These are phyloP conservation scores for Citrus inodora DNA, from an alignment of 345 rosid genomes.

Conservation along the genomic window DNA sequence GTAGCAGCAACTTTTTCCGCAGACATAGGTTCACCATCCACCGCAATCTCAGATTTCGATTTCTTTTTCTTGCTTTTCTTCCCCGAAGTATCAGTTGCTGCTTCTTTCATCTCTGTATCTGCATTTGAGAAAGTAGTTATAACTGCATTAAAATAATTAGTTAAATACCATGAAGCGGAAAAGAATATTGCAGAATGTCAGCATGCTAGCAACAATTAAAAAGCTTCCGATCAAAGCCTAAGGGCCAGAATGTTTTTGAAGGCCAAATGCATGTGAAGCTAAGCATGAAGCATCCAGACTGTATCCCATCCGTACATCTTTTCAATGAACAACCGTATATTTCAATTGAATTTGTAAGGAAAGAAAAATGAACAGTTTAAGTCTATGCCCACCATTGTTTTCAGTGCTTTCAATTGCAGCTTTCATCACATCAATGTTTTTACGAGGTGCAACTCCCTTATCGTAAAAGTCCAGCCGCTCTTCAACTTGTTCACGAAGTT, in stretches of 20 bases:
- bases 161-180: not conserved
- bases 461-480: conserved; percentile 88
- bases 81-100: conserved; percentile 31
- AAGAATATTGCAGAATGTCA: not conserved
- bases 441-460: conserved; percentile 94
- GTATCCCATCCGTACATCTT: not conserved
- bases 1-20: conserved; percentile 26
- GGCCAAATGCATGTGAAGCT: not conserved
- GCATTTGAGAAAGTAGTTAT: conserved; percentile 17
- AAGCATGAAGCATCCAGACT: not conserved
- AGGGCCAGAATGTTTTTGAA: not conserved
- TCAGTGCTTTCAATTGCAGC: conserved; percentile 52
- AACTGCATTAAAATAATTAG: not conserved
- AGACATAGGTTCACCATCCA: conserved; percentile 34
- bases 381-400: conserved; percentile 41
- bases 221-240: not conserved
- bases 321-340: not conserved
- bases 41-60: conserved; percentile 33
- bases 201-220: not conserved
- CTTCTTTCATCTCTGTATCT: conserved; percentile 50
- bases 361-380: not conserved
- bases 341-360: not conserved
- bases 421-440: conserved; percentile 95
- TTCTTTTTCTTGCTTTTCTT: conserved; percentile 70
- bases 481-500: conserved; percentile 92